Percentiles rank a stretch among this genome's conserved stretches.
Conservation (phyloP, 495 filamentous ascomycete species). For the Lasiosphaeriaceae sp. region DNA sequence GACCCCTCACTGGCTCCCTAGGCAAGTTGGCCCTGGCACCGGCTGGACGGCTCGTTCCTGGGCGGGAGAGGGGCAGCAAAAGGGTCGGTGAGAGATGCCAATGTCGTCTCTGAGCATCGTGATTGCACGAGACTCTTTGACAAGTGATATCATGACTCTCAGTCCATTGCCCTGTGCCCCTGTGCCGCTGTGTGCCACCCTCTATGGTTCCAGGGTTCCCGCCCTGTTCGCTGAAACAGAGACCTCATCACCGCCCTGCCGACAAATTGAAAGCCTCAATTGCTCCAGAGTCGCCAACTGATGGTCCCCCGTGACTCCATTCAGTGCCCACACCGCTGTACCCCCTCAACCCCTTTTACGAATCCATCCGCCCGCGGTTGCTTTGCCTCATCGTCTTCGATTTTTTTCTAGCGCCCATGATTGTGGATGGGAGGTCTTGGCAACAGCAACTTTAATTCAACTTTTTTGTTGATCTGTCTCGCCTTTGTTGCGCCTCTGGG, state of each 20-base stretch:
- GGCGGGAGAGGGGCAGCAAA: not conserved
- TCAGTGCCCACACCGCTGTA: not conserved
- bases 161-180: too few species aligned
- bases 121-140: slow-evolving; percentile 3
- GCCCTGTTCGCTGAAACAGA: slow-evolving; percentile 4
- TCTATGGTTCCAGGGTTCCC: too few species aligned
- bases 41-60: slow-evolving; percentile 5
- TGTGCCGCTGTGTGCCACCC: too few species aligned
- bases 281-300: slow-evolving; percentile 9
- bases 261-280: slow-evolving; percentile 18
- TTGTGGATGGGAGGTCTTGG: slow-evolving; percentile 11
- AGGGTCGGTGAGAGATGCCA: not conserved
- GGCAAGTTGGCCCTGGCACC: too few species aligned
- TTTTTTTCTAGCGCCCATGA: not conserved
- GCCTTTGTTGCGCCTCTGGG: not conserved
- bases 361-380: not conserved
- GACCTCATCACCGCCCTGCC: slow-evolving; percentile 1
- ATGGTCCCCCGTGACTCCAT: slow-evolving; percentile 28
- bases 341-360: not conserved
- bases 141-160: slow-evolving; percentile 15
- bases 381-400: not conserved
- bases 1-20: not conserved
- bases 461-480: not conserved
- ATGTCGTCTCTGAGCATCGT: not conserved
- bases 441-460: slow-evolving; percentile 19